Evolutionary conservation across 805 yeast species (phyloP), one percentile per base, ranked within the genome.

Genomic region (Starmerella tilneyi): DNA sequence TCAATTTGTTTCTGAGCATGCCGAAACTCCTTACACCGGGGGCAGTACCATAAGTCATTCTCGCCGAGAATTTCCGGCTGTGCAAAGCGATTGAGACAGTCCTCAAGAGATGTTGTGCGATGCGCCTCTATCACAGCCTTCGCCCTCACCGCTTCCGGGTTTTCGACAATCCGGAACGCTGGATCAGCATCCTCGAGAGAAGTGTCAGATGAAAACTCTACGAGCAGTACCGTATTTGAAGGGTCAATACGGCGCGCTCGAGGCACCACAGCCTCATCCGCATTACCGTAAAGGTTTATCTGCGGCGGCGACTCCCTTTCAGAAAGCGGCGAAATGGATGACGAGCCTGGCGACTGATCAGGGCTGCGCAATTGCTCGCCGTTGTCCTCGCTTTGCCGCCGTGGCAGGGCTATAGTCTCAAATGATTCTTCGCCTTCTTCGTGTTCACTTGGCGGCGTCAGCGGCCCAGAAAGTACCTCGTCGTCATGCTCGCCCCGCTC

Each of bases 11-110:
- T 89, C 1, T 94, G 78, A 0, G 97, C 97, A 54, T 83, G 85
- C 48, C 86, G 75, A 57, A 85, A 94, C 43, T 83, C 92, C 56
- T 82, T 77, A 67, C 98, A 89, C 11, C 69, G 65, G 0, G 96
- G 94, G 62, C 98, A 89, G 56, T 79, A 88, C 97, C 97, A 89
- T 27, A 85, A 68, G 63, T 89, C 97, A 44, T 84, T 80, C 41
- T 84, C 81, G 12, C 96, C 84, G 36, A 89, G 69, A 2, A 86
- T 76, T 60, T 89, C 98, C 0, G 94, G 80, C 41, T 75, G 73
- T 16, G 94, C 76, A 57, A 89, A 89, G 47, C 76, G 59, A 17
- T 73, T 71, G 37, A 89, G 60, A 59, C 97, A 89, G 54, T 83
- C 89, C 50, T 76, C 74, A 16, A 89, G 68, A 0, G 82, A 67